Evolutionary conservation across 78 protist genomes (phyloP), one percentile per base, ranked within the genome.

Genomic region (Planoprotostelium fungivorum): DNA sequence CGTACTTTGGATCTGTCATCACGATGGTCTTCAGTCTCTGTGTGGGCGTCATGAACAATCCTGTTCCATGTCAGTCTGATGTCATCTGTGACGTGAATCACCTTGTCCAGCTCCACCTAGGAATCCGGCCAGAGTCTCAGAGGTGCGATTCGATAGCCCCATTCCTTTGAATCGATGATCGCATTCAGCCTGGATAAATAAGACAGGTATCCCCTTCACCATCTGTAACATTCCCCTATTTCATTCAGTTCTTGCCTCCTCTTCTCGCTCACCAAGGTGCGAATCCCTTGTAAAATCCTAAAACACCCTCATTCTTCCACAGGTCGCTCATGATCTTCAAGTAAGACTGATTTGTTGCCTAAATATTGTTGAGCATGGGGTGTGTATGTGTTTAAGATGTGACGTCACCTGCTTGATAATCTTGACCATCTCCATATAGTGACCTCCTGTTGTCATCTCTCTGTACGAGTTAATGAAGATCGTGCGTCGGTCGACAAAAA

Each of bases 391-490:
- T 51, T 51, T 5, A 16, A 51, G 16, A 51, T 16, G 16, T 51
- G 73, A 51, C 5, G 16, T 51, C 73, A 51, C 73, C 73, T 51
- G 73, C 16, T 51, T 51, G 35, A 34, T 84, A 10, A 84, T 84
- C 86, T 84, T 84, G 86, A 84, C 86, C 86, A 84, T 84, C 86
- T 84, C 86, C 86, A 84, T 84, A 29, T 34, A 84, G 10, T 84
- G 86, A 9, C 86, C 86, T 34, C 31, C 38, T 1, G 86, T 84
- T 34, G 35, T 34, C 86, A 84, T 84, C 86, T 84, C 86, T 51
- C 73, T 51, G 73, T 16, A 16, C 73, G 31, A 25, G 31, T 51
- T 16, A 25, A 25, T 25, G 73, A 51, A 25, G 5, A 5, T 25
- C 16, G 5, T 51, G 5, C 31, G 16, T 25, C 5, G 16, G 73